Percentiles rank a stretch among this genome's conserved stretches.
Evolutionary conservation across 1,284 basidiomycete genomes (phyloP).

Genomic region (Boletus coffeatus): DNA sequence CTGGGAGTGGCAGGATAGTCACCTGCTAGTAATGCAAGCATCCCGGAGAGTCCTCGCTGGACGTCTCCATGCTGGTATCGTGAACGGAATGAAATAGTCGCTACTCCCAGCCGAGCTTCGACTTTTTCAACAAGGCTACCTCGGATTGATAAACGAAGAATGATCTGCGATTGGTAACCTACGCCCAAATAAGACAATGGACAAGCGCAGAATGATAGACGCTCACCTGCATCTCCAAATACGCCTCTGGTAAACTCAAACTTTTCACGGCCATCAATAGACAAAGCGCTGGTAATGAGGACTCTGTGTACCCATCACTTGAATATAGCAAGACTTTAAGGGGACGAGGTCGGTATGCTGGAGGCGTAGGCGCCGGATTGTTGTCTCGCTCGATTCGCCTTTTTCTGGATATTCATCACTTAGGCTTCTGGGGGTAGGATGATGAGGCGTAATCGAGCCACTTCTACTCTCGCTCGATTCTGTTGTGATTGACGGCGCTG

Average conservation of each 20-base stretch:
- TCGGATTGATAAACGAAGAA: constrained; percentile 94
- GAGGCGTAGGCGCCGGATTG: background rate
- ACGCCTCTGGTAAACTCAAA: constrained; percentile 80
- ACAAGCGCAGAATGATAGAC: background rate
- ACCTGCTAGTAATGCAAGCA: constrained; percentile 6
- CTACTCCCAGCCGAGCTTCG: constrained; percentile 48
- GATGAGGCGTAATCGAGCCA: background rate
- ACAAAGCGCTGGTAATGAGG: constrained; percentile 81
- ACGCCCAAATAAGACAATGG: background rate
- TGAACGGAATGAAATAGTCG: constrained; percentile 20
- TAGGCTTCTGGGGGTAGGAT: background rate
- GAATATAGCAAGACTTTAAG: constrained; percentile 70
- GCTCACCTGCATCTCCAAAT: constrained; percentile 68
- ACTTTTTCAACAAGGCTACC: constrained; percentile 72
- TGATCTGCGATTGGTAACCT: constrained; percentile 63
- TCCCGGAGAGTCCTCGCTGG: constrained; percentile 15
- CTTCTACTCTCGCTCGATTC: background rate
- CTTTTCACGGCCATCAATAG: constrained; percentile 82
- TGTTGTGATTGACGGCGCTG: background rate
- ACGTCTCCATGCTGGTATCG: constrained; percentile 26
- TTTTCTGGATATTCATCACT: background rate
- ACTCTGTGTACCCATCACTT: constrained; percentile 88
- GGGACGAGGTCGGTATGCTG: constrained; percentile 42
- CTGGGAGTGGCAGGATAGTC: constrained; percentile 23
- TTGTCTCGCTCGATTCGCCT: constrained; percentile 3